These are phyloP conservation scores for Penicilliopsis zonata DNA, from an alignment of 495 filamentous ascomycete species.

Conservation along the genomic window DNA sequence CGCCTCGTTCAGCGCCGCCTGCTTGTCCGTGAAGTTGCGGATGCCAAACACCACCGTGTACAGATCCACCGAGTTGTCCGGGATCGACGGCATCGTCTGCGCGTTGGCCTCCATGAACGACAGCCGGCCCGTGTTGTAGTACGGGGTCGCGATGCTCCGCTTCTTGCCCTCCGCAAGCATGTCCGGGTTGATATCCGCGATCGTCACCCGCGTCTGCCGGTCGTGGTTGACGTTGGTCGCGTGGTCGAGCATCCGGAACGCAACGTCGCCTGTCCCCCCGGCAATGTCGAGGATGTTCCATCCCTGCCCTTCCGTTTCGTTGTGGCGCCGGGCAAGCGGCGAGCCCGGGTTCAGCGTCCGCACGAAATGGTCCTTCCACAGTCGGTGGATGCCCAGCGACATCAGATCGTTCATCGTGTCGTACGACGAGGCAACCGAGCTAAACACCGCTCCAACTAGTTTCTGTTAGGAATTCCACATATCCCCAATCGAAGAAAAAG, in stretches of 20 bases:
- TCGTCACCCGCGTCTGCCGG: conserved; percentile 64
- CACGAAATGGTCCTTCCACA: conserved; percentile 99
- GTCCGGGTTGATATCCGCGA: conserved; percentile 87
- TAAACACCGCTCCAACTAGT: conserved; percentile 79
- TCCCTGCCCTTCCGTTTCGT: conserved; percentile 21
- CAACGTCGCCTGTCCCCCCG: conserved; percentile 95
- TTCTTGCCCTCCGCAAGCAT: conserved; percentile 86
- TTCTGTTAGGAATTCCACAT: conserved; percentile 1
- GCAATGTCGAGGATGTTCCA: conserved; percentile 93
- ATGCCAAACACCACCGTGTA: conserved; percentile 98
- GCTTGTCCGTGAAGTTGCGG: conserved; percentile 87
- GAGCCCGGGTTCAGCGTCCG: conserved; percentile 80
- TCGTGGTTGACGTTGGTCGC: conserved; percentile 73
- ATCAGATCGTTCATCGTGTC: conserved; percentile 99
- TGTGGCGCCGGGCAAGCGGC: conserved; percentile 38
- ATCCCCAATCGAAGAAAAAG: background rate
- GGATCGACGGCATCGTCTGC: conserved; percentile 58
- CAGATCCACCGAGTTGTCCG: conserved; percentile 58
- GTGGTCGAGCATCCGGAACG: conserved; percentile 91
- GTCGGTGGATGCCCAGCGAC: conserved; percentile 90
- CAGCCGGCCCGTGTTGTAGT: conserved; percentile 47
- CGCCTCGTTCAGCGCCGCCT: conserved; percentile 66
- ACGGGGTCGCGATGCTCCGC: conserved; percentile 49
- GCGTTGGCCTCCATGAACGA: conserved; percentile 83
- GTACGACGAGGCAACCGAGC: conserved; percentile 83